Conservation (phyloP, 83 land plant genomes). For the Picea engelmannii region DNA sequence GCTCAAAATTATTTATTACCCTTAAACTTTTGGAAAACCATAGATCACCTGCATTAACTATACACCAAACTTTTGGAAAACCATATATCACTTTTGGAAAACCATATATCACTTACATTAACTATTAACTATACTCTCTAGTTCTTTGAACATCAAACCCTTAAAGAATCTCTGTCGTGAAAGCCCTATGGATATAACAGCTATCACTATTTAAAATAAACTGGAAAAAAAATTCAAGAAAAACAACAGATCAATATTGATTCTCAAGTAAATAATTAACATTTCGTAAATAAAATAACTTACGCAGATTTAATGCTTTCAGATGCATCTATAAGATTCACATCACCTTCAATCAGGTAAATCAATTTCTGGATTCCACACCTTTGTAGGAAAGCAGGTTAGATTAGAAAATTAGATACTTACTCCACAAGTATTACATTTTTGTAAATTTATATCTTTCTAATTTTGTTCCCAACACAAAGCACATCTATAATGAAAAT, state of each 20-base stretch:
- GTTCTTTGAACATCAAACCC: conserved; percentile 98
- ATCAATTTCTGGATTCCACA: conserved; percentile 62
- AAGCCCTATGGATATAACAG: conserved; percentile 52
- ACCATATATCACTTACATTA: conserved; percentile 89
- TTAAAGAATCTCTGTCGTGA: conserved; percentile 93
- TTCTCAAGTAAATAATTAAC: not conserved
- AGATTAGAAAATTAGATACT: conserved; percentile 7
- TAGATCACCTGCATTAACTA: conserved; percentile 91
- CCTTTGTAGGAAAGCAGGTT: conserved; percentile 49
- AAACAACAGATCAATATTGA: not conserved
- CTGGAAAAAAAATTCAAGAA: not conserved
- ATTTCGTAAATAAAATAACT: conserved; percentile 8
- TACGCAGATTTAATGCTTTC: conserved; percentile 96
- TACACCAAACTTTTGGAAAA: too few species aligned
- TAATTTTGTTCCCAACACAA: not conserved
- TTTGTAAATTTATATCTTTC: not conserved
- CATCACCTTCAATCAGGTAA: conserved; percentile 94
- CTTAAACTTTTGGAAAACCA: not conserved
- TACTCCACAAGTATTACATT: not conserved
- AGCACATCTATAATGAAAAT: too few species aligned
- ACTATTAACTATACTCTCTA: too few species aligned
- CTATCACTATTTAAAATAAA: not conserved
- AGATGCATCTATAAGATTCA: conserved; percentile 77
- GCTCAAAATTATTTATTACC: too few species aligned
- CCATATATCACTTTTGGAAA: too few species aligned